Evolutionary conservation across 2,329 filamentous ascomycete species (phyloP).

Genomic region (Basipetospora sp.): DNA sequence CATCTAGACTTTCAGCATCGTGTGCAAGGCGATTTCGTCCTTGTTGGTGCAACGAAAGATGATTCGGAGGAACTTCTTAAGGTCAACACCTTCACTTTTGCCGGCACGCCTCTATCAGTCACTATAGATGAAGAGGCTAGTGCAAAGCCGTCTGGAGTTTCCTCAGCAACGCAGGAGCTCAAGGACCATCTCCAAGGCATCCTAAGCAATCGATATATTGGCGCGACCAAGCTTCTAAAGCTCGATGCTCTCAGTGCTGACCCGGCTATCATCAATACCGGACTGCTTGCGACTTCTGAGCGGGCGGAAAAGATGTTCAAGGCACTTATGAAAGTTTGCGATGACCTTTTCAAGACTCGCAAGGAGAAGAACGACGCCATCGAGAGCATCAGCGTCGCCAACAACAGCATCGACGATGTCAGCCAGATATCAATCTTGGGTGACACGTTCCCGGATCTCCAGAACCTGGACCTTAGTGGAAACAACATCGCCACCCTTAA

Average conservation of each 20-base stretch:
- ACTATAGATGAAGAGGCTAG: constrained; percentile 25
- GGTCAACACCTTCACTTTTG: constrained; percentile 54
- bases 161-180: constrained; percentile 41
- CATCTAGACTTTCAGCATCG: background rate
- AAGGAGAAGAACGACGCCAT: constrained; percentile 65
- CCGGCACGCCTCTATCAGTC: constrained; percentile 38
- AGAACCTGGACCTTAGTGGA: constrained; percentile 75
- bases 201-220: constrained; percentile 59
- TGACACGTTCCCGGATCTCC: constrained; percentile 67
- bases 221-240: constrained; percentile 59
- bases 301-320: constrained; percentile 79
- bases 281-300: constrained; percentile 57
- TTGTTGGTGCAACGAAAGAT: constrained; percentile 50
- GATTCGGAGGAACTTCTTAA: constrained; percentile 51
- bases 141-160: constrained; percentile 32
- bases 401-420: constrained; percentile 65
- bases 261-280: constrained; percentile 53
- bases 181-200: constrained; percentile 56
- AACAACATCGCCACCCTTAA: constrained; percentile 61
- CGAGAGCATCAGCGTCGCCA: constrained; percentile 64
- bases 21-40: constrained; percentile 50
- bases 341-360: constrained; percentile 57
- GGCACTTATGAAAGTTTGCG: constrained; percentile 75
- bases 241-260: constrained; percentile 67
- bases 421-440: constrained; percentile 59